Evolutionary conservation across 2,329 filamentous ascomycete genomes (phyloP).

Genomic region (Rutstroemia sp.): DNA sequence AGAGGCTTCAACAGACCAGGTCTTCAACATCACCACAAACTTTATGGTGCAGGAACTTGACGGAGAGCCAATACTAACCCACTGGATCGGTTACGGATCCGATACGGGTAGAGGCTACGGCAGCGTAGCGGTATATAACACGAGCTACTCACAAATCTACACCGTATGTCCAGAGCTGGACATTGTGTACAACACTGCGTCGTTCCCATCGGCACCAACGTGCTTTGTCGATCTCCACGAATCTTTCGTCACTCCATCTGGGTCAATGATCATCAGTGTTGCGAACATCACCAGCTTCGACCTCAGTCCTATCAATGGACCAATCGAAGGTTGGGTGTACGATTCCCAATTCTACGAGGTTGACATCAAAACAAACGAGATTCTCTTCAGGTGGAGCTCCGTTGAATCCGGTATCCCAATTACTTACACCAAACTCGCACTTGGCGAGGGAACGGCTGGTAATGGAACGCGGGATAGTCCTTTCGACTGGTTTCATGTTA

Average conservation of each 20-base stretch:
- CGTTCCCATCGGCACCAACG: neutral
- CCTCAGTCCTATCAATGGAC: slow-evolving; percentile 29
- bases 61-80: neutral
- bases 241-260: neutral
- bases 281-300: slow-evolving; percentile 14
- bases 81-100: neutral
- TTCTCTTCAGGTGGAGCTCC: slow-evolving; percentile 36
- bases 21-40: neutral
- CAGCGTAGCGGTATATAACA: neutral
- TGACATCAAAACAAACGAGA: slow-evolving; percentile 33
- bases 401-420: slow-evolving; percentile 26
- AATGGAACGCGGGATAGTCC: slow-evolving; percentile 13
- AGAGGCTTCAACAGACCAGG: neutral
- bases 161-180: neutral
- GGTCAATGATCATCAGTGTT: neutral
- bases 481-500: slow-evolving; percentile 27
- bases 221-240: neutral
- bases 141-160: neutral
- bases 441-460: neutral
- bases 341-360: slow-evolving; percentile 36
- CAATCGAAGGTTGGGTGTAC: slow-evolving; percentile 28
- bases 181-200: neutral
- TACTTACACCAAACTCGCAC: neutral
- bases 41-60: neutral
- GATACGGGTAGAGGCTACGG: neutral